Percentiles rank a stretch among this genome's conserved stretches.
Conservation (phyloP, 768 basidiomycete genomes). For the Hericium alpestre region DNA sequence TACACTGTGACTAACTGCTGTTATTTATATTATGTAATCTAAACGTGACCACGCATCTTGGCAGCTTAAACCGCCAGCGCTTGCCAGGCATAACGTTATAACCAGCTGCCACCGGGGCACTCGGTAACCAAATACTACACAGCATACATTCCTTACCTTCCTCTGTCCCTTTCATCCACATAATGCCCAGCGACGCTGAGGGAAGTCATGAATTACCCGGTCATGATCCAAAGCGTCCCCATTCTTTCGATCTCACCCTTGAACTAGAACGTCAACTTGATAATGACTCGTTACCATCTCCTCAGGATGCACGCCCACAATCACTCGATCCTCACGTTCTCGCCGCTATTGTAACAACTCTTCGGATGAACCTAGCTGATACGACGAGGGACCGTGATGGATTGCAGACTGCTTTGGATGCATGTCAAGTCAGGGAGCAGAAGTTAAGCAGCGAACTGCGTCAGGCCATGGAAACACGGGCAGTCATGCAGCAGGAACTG, state of each 20-base stretch:
- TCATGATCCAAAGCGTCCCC: slow-evolving; percentile 22
- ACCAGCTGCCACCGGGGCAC: too few relatives aligned
- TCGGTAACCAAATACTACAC: background rate
- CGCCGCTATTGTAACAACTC: slow-evolving; percentile 63
- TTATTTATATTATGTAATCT: too few relatives aligned
- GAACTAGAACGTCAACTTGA: slow-evolving; percentile 72
- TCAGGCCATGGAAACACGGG: slow-evolving; percentile 53
- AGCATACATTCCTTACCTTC: background rate
- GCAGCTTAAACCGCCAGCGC: too few relatives aligned
- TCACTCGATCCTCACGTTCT: slow-evolving; percentile 69
- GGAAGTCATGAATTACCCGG: slow-evolving; percentile 11
- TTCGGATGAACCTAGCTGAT: slow-evolving; percentile 54
- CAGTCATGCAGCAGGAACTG: slow-evolving; percentile 20
- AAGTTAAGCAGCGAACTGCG: slow-evolving; percentile 53
- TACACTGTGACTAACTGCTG: too few relatives aligned
- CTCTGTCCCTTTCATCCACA: background rate
- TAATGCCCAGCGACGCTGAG: slow-evolving; percentile 23
- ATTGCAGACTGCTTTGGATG: slow-evolving; percentile 40
- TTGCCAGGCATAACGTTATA: too few relatives aligned
- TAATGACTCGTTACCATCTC: slow-evolving; percentile 46
- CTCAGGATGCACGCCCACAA: slow-evolving; percentile 27
- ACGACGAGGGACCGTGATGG: slow-evolving; percentile 66
- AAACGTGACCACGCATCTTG: too few relatives aligned
- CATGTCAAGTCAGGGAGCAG: slow-evolving; percentile 43
- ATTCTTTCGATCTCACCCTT: slow-evolving; percentile 58